Evolutionary conservation across 2,329 filamentous ascomycete species (phyloP), one percentile per base, ranked within the genome.

Genomic region (Hymenoscyphus occultus): DNA sequence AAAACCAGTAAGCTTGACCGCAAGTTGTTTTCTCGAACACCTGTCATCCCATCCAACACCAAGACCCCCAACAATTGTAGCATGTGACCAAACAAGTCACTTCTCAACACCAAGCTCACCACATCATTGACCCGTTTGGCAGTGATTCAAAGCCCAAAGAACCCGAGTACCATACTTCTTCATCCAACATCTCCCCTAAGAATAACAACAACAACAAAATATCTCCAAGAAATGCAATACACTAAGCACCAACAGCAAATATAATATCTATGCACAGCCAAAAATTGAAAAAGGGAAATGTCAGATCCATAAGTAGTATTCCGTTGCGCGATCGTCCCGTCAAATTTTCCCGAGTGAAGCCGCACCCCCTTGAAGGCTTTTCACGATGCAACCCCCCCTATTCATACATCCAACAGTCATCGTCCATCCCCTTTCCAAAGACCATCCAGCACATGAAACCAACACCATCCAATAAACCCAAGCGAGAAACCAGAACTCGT

Each of bases 261-360:
- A 54, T 13, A 54, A 54, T 12, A 54, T 3, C 10, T 28, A 54
- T 28, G 19, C 48, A 28, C n/a, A 22, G 10, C 4, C 10, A 28
- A 54, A 12, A 10, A 13, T 22, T 28, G 2, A 28, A 28, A 9
- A 51, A 13, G 48, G 10, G 48, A 13, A 54, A 54, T 28, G 48
- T 54, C n/a, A 54, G 48, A 54, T 54, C 48, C 48, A 28, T 28
- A 54, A 54, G 19, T 28, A 54, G 48, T 28, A 54, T 54, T 54
- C 48, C 22, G n/a, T 28, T 28, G 48, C 48, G 7, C 19, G 19
- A 54, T 35, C 48, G 22, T 22, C 48, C 19, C n/a, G 14, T 2
- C 22, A 5, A 54, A 54, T 28, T 28, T 54, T 22, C 48, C 48
- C 48, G 48, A 28, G 48, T 22, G 48, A 54, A 28, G 48, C 48